Evolutionary conservation across 129 eudicot genomes (phyloP).

Genomic region (Oenanthe sinensis): DNA sequence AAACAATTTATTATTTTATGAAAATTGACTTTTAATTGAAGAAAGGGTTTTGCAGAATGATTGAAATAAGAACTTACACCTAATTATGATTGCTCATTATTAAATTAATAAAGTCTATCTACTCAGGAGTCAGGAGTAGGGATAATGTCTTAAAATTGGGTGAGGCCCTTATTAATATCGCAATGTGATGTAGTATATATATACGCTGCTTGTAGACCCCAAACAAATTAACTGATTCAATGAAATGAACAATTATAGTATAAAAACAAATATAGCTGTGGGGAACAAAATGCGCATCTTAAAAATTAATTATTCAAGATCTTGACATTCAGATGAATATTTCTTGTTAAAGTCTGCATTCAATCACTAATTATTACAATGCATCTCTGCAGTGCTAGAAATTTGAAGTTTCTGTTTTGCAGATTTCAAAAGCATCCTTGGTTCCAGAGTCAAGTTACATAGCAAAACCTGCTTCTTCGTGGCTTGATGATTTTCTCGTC

Average conservation of each 20-base stretch:
- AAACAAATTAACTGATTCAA: background rate
- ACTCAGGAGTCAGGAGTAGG: background rate
- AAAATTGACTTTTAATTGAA: too few relatives aligned
- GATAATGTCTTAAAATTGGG: background rate
- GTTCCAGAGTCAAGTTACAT: constrained; percentile 78
- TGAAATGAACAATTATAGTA: too few relatives aligned
- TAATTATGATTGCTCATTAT: background rate
- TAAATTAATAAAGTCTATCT: background rate
- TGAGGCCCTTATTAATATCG: background rate
- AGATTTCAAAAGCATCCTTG: constrained; percentile 82
- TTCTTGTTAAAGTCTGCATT: background rate
- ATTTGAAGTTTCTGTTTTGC: constrained; percentile 19
- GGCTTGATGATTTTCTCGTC: constrained; percentile 98
- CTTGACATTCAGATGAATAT: background rate
- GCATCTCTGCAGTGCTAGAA: background rate
- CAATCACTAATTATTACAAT: background rate
- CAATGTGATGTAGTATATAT: background rate
- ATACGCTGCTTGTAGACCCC: background rate
- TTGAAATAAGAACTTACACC: background rate
- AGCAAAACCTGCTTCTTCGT: constrained; percentile 99
- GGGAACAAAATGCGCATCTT: background rate
- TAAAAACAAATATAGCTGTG: background rate
- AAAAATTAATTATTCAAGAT: background rate
- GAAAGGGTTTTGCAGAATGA: too few relatives aligned
- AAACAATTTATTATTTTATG: too few relatives aligned